phyloP scores from a whole-genome alignment of 2,329 filamentous ascomycete genomes.

The Taxawa tesnikishii region DNA sequence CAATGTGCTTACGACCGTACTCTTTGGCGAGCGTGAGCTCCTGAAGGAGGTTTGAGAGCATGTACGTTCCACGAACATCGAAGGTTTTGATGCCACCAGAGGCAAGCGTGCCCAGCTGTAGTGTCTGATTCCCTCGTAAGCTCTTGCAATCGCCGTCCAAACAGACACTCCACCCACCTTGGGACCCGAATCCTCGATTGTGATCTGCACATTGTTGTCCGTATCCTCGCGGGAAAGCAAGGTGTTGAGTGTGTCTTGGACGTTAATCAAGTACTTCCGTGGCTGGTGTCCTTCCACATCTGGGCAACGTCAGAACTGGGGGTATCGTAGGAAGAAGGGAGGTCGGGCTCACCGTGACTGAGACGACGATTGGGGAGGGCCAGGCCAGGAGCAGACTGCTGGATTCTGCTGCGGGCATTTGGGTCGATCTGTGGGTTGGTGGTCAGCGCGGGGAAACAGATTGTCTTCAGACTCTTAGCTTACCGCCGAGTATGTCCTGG shows the following conservation, averaged over 20 bases:
- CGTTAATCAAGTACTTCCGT: constrained; percentile 75
- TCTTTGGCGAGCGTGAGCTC: constrained; percentile 88
- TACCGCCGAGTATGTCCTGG: constrained; percentile 45
- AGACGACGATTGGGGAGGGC: constrained; percentile 13
- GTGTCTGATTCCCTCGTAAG: constrained; percentile 43
- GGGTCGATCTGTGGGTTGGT: constrained; percentile 8
- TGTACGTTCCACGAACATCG: constrained; percentile 90
- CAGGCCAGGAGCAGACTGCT: constrained; percentile 8
- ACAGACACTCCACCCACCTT: constrained; percentile 46
- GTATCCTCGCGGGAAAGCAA: constrained; percentile 82
- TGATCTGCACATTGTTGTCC: constrained; percentile 91
- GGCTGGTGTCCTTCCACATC: constrained; percentile 61
- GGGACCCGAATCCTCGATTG: constrained; percentile 86
- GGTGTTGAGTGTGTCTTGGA: constrained; percentile 69
- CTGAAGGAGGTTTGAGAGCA: constrained; percentile 91
- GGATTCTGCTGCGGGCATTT: constrained; percentile 6
- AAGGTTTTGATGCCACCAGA: constrained; percentile 80
- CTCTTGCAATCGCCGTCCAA: constrained; percentile 2
- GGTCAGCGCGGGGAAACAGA: constrained; percentile 5
- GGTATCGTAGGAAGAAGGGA: constrained; percentile 5
- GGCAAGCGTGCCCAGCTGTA: constrained; percentile 71
- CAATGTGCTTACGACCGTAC: constrained; percentile 76
- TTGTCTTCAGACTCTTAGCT: constrained; percentile 14
- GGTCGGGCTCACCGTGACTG: constrained; percentile 17
- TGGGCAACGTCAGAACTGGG: constrained; percentile 52